A percentile compares a stretch with the other conserved stretches of the same genome.
Conservation (phyloP, 2,329 filamentous ascomycete genomes). For the Hypoxylon sp. region DNA sequence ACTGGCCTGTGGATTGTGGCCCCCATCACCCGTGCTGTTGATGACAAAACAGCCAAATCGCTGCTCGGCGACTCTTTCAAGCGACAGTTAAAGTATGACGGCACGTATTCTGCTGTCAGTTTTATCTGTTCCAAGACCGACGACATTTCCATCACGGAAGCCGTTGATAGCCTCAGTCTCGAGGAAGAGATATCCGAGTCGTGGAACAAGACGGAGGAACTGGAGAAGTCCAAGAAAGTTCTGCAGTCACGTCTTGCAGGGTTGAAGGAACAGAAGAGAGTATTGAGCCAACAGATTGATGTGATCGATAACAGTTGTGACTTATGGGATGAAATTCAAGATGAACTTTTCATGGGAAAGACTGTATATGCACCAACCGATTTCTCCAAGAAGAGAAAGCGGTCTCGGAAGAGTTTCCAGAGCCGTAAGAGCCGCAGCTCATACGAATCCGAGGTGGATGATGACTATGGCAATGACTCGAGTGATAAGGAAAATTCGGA, state of each 20-base stretch:
- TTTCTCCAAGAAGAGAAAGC: constrained; percentile 61
- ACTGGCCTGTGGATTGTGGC: constrained; percentile 74
- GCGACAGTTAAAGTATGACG: constrained; percentile 72
- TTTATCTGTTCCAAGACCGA: constrained; percentile 67
- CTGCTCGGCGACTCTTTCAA: constrained; percentile 71
- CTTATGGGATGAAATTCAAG: constrained; percentile 47
- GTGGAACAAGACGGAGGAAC: constrained; percentile 51
- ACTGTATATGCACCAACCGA: constrained; percentile 52
- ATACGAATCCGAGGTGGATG: constrained; percentile 27
- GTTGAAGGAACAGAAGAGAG: constrained; percentile 54
- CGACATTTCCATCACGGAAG: constrained; percentile 65
- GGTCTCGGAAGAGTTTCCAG: constrained; percentile 32
- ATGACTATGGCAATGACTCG: constrained; percentile 48
- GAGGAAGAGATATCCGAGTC: constrained; percentile 56
- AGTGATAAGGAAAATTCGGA: constrained; percentile 52
- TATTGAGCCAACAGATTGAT: constrained; percentile 54
- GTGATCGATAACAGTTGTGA: constrained; percentile 60
- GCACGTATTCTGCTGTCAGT: constrained; percentile 66
- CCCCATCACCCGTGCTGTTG: constrained; percentile 72
- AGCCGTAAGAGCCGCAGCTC: constrained; percentile 35
- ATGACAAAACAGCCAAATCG: constrained; percentile 72
- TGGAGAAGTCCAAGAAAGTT: constrained; percentile 36
- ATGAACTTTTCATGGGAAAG: constrained; percentile 58
- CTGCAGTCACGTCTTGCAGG: constrained; percentile 40
- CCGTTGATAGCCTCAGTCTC: constrained; percentile 56